Evolutionary conservation across 495 filamentous ascomycete species (phyloP), one percentile per base, ranked within the genome.

Genomic region (Penicillium lividum): DNA sequence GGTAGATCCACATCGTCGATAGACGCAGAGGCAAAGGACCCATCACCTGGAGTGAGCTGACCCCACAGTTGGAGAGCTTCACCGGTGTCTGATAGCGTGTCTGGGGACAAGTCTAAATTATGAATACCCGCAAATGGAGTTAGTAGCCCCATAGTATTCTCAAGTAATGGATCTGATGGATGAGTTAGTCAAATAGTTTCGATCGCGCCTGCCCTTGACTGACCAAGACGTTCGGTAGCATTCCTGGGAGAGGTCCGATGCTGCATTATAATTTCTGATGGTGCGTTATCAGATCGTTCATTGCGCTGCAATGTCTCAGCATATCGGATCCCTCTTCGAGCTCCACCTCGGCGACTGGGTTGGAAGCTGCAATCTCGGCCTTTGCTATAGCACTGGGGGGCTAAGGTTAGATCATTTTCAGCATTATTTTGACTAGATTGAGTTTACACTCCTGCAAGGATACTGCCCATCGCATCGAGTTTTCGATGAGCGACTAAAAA

Each of bases 391-490:
- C 80, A 82, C 78, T 82, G 38, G 3, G 3, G 2, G 6, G 0
- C 40, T 53, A 6, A 30, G 6, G 25, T 40, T 42, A 40, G 16
- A 42, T 45, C 27, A 25, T 45, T 18, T 27, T 5, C 56, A 5
- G 8, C 29, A 16, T 9, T 13, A 7, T 5, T 4, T 33, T 5
- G n/a, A 34, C 9, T 30, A 31, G 33, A 52, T 31, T 11, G 22
- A 10, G 0, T 36, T 30, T 43, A 60, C 47, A 65, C 74, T 63
- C 57, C 66, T 62, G 65, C 80, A 83, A 7, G 76, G 73, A 40
- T 71, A 60, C 48, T 79, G 71, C 43, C 79, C 79, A 63, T 82
- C 76, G 62, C 81, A 84, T 62, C 79, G 75, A 48, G 71, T 81
- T 44, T 80, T 75, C 15, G 78, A 80, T 13, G 77, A 72, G 57